phyloP scores from a whole-genome alignment of 2,329 filamentous ascomycete species.

The Colletotrichum viniferum region DNA sequence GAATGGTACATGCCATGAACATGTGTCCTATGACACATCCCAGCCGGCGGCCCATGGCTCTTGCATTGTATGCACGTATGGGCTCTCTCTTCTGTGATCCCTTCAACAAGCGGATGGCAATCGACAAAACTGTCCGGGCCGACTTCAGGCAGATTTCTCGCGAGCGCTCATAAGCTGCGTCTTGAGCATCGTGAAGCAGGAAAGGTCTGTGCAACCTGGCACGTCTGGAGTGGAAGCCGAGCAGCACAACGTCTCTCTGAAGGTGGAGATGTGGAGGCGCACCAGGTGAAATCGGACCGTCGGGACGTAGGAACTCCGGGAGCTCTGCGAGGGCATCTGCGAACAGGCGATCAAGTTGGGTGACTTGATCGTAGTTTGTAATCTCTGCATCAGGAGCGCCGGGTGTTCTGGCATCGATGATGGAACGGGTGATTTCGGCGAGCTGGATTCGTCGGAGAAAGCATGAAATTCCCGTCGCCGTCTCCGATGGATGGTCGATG shows the following conservation, averaged over 20 bases:
- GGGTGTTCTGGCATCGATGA: slow-evolving; percentile 35
- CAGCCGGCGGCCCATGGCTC: slow-evolving; percentile 3
- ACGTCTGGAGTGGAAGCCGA: slow-evolving; percentile 28
- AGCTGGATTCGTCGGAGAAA: slow-evolving; percentile 42
- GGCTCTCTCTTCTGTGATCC: background rate
- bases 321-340: slow-evolving; percentile 20
- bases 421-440: slow-evolving; percentile 38
- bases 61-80: background rate
- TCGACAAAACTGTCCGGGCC: slow-evolving; percentile 25
- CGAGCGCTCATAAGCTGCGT: slow-evolving; percentile 10
- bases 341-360: slow-evolving; percentile 35
- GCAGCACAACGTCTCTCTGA: slow-evolving; percentile 25
- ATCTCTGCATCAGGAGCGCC: slow-evolving; percentile 31
- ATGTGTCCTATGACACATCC: slow-evolving; percentile 26
- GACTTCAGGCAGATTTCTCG: slow-evolving; percentile 26
- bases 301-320: slow-evolving; percentile 22
- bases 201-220: slow-evolving; percentile 31
- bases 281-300: slow-evolving; percentile 6
- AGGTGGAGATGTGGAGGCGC: slow-evolving; percentile 21
- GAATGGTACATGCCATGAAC: slow-evolving; percentile 27
- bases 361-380: slow-evolving; percentile 33
- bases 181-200: slow-evolving; percentile 20
- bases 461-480: slow-evolving; percentile 40
- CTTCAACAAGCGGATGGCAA: slow-evolving; percentile 24
- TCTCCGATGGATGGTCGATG: slow-evolving; percentile 31